A percentile compares a stretch with the other conserved stretches of the same genome.
Evolutionary conservation across 441 rosid genomes (phyloP).

Genomic region (Hura crepitans): DNA sequence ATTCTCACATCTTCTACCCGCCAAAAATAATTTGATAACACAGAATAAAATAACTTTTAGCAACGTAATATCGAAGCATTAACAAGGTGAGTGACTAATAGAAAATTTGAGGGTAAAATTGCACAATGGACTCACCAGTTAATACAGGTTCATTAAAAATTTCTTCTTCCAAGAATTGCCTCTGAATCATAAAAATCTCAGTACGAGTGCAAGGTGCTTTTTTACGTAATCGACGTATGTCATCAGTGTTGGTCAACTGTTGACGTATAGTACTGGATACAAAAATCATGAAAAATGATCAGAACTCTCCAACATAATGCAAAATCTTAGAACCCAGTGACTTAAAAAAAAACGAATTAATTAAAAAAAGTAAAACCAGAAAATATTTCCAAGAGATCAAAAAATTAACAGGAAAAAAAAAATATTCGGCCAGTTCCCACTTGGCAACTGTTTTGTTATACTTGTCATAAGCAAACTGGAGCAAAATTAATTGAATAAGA

Average conservation of each 20-base stretch:
- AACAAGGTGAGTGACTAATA: background rate
- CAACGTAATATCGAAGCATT: background rate
- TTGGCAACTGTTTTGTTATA: background rate
- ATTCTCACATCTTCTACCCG: background rate
- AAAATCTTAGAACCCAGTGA: constrained; percentile 1
- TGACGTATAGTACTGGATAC: constrained; percentile 72
- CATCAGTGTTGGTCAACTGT: constrained; percentile 83
- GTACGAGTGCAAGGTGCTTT: constrained; percentile 94
- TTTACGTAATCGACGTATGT: constrained; percentile 86
- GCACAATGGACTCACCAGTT: constrained; percentile 57
- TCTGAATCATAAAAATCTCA: constrained; percentile 79
- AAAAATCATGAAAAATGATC: constrained; percentile 27
- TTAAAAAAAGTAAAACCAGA: background rate
- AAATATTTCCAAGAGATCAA: background rate
- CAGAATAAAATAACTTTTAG: background rate
- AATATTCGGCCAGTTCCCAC: background rate
- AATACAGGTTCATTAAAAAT: constrained; percentile 59
- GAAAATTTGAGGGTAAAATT: background rate
- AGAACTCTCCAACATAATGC: constrained; percentile 18
- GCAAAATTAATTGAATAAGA: background rate
- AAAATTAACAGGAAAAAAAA: background rate
- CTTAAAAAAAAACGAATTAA: background rate
- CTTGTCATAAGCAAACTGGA: background rate
- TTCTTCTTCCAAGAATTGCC: constrained; percentile 73
- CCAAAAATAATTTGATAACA: background rate